These are phyloP conservation scores for Raffaelea albimanens DNA, from an alignment of 2,329 filamentous ascomycete genomes.

Conservation along the genomic window DNA sequence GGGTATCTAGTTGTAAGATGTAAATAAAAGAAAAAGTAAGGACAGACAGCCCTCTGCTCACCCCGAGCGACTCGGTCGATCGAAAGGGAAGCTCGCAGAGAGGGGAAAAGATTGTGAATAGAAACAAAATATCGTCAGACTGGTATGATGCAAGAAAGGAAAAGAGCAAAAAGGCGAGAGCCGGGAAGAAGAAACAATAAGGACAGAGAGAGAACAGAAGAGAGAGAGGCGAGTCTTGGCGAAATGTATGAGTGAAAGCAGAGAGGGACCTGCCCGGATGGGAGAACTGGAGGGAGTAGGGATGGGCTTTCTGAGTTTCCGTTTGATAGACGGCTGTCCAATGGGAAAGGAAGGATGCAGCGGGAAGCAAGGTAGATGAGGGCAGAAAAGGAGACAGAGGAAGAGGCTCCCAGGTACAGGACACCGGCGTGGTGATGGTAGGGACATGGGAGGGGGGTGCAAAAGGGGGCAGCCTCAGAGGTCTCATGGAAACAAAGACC, in stretches of 20 bases:
- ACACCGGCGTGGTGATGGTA: no score
- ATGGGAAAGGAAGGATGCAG: no score
- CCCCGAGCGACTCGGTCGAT: background rate
- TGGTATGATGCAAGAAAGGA: slow-evolving; percentile 1
- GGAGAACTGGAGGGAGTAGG: background rate
- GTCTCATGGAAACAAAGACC: no score
- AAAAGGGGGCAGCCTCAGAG: no score
- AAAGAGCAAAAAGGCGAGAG: background rate
- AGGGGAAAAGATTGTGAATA: background rate
- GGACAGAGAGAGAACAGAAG: no score
- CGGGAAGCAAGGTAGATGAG: background rate
- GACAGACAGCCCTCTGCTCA: background rate
- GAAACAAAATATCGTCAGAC: background rate
- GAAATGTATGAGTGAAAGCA: background rate
- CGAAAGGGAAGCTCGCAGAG: background rate
- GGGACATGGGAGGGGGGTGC: no score
- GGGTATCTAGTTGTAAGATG: background rate
- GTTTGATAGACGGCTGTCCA: no score
- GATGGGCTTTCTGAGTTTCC: background rate
- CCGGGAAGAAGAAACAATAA: no score
- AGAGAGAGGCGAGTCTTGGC: no score
- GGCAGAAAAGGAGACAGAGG: background rate
- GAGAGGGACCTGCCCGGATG: no score
- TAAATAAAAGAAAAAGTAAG: background rate
- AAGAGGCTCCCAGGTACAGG: background rate